These are phyloP conservation scores for Parastagonospora avenae DNA, from an alignment of 2,329 filamentous ascomycete genomes.

Conservation along the genomic window DNA sequence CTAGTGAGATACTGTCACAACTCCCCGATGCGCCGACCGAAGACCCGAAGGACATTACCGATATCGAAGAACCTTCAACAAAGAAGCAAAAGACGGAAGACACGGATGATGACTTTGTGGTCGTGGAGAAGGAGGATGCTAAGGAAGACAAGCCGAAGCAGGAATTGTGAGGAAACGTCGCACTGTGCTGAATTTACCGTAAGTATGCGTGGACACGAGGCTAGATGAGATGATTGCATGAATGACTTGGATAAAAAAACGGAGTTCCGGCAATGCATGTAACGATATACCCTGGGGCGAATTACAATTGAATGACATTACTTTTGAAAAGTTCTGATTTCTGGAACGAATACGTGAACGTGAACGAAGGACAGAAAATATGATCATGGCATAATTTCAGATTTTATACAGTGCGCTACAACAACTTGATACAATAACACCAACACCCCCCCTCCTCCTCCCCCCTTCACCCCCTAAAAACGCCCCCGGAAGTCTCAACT, in stretches of 20 bases:
- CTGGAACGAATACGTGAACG: too few species aligned
- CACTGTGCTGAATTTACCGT: background rate
- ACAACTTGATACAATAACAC: too few species aligned
- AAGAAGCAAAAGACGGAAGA: constrained; percentile 55
- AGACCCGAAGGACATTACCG: constrained; percentile 51
- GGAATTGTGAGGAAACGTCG: background rate
- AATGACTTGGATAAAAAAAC: background rate
- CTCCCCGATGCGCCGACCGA: constrained; percentile 57
- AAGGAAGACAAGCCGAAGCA: constrained; percentile 18
- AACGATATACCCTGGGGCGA: background rate
- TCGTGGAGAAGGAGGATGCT: constrained; percentile 34
- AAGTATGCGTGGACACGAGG: background rate
- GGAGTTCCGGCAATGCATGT: background rate
- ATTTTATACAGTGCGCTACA: too few species aligned
- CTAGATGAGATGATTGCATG: background rate
- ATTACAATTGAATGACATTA: too few species aligned
- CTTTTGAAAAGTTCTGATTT: too few species aligned
- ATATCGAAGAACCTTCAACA: constrained; percentile 44
- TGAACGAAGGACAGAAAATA: too few species aligned
- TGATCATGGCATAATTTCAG: too few species aligned
- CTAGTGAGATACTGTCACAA: constrained; percentile 45
- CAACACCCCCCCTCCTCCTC: too few species aligned
- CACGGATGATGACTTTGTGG: constrained; percentile 39
- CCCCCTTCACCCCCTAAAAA: too few species aligned
- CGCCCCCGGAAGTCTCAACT: too few species aligned